Percentiles rank a stretch among this genome's conserved stretches.
Conservation (phyloP, 208 protist genomes). For the Trypanosoma rangeli region DNA sequence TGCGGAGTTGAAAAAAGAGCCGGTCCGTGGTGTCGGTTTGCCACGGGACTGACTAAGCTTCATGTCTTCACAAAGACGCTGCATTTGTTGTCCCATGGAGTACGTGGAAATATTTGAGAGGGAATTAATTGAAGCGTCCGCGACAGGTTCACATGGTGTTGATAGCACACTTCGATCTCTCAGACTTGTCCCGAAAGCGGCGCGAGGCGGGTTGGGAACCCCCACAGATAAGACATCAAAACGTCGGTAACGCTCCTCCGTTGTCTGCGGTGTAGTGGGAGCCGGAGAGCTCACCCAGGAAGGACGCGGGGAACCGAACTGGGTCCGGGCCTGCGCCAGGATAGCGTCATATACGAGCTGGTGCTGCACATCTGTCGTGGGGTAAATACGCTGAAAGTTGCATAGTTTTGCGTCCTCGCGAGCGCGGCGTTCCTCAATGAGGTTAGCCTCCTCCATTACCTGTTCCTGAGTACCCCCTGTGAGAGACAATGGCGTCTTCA, state of each 20-base stretch:
- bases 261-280: constrained; percentile 10
- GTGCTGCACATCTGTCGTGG: constrained; percentile 50
- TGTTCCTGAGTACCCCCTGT: background rate
- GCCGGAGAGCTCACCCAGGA: background rate
- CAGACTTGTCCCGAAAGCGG: background rate
- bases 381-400: constrained; percentile 85
- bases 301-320: constrained; percentile 10
- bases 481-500: background rate
- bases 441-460: constrained; percentile 3
- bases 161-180: background rate
- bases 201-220: background rate
- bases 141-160: background rate
- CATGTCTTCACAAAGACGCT: constrained; percentile 12
- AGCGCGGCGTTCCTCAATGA: constrained; percentile 36
- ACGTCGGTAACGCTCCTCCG: constrained; percentile 23
- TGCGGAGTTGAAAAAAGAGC: background rate
- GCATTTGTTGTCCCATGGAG: constrained; percentile 8
- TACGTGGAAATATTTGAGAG: background rate
- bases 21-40: background rate
- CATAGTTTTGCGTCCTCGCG: constrained; percentile 78
- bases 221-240: background rate
- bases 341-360: constrained; percentile 76
- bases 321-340: constrained; percentile 35
- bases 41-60: background rate
- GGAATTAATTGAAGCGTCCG: background rate